Percentiles rank a stretch among this genome's conserved stretches.
Evolutionary conservation across 129 eudicot species (phyloP).

Genomic region (Pittosporum tobira): DNA sequence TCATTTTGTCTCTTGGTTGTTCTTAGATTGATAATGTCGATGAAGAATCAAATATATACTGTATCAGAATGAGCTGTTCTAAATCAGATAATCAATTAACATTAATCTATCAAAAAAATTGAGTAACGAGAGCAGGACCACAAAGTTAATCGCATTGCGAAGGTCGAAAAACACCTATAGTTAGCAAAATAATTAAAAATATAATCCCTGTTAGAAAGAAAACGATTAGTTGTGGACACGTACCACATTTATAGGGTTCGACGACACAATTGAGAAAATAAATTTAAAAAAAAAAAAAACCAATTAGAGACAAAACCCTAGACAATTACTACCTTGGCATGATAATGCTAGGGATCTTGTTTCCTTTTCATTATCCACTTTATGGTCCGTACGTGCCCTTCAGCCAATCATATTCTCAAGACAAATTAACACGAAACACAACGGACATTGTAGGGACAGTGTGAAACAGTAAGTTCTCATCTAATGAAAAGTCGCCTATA

Average conservation of each 20-base stretch:
- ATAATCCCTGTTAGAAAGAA: background rate
- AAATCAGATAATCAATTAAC: too few relatives aligned
- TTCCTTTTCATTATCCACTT: constrained; percentile 17
- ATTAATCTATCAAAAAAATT: background rate
- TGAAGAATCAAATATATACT: background rate
- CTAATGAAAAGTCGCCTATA: constrained; percentile 7
- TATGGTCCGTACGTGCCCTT: constrained; percentile 27
- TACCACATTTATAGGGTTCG: background rate
- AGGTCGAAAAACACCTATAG: too few relatives aligned
- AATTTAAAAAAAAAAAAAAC: constrained; percentile 1
- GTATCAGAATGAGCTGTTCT: background rate
- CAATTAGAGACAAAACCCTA: constrained; percentile 24
- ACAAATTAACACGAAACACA: constrained; percentile 26
- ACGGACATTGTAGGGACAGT: constrained; percentile 23
- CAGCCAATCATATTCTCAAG: constrained; percentile 18
- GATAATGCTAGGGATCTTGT: constrained; percentile 28
- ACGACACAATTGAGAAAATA: background rate
- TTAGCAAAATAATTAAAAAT: too few relatives aligned
- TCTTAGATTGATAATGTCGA: constrained; percentile 1
- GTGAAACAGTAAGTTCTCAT: constrained; percentile 3
- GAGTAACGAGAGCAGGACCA: constrained; percentile 1
- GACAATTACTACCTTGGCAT: constrained; percentile 31
- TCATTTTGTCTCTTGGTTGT: background rate
- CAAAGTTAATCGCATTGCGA: background rate
- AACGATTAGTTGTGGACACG: background rate